Base-by-base conservation (phyloP, 176 grass and related monocot species). In the Musa itinerans region DNA sequence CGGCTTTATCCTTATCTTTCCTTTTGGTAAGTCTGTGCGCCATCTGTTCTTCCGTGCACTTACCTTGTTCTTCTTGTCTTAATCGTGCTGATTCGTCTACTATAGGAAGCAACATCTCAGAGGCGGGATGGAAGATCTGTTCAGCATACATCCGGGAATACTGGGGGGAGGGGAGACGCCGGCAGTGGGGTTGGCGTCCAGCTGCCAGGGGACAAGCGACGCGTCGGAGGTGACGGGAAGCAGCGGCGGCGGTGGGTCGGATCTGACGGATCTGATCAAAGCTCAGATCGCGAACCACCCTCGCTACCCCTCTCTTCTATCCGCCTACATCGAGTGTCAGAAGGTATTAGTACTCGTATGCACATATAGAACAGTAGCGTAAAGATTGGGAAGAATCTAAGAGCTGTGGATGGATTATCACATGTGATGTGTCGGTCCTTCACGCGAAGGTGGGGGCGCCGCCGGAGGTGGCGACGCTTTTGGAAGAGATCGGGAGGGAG, bases 271-370 rank as follows among this genome's bases (percentile, higher is more conserved):
- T 71, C 52, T 93, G 51, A 82, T 98, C 82, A 98, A 99, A 77
- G 86, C 91, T 49, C 96, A 99, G 86, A 99, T 99, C 86, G 96
- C 91, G 49, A 80, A 85, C 43, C 96, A 99, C 62, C 91, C 91
- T 8, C 85, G 96, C 73, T 99, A 99, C 79, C 91, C 91, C 9
- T 81, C 84, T 52, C 88, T 99, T 55, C 83, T 99, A 73, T 86
- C 88, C 69, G 91, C 96, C 80, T 99, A 99, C 81, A 85, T 99
- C 74, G 91, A 99, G 76, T 99, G 96, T 79, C 86, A 91, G 70
- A 99, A 99, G 91, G 95, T 61, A 6, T 61, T 5, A 1, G 1
- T 17, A n/a, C 5, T 61, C 57, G 12, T 17, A 17, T n/a, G 57
- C 57, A 20, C 57, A 61, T n/a, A 61, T 43, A 43, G 4, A 61